Base-by-base conservation (phyloP, 1,284 basidiomycete species). In the Phellopilus nigrolimitatus region DNA sequence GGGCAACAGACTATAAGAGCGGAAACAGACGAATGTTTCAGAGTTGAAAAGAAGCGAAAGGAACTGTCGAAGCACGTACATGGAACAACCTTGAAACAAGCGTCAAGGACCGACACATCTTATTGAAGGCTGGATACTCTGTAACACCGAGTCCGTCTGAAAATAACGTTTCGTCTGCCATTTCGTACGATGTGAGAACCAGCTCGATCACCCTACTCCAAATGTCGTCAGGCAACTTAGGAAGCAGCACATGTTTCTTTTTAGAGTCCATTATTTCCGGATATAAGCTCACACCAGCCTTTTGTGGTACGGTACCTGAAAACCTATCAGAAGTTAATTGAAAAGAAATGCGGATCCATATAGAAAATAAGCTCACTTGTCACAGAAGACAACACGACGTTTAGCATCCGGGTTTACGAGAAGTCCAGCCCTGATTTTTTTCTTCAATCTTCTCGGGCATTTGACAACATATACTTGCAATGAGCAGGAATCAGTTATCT, bases 21-120 rank as follows among this genome's bases (percentile, higher is more conserved):
- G 13, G 15, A n/a, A n/a, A 13, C 10, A 28, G 27, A 27, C 15
- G 2, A 44, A 17, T 22, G 39, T 41, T 13, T 8, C 13, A 37
- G 9, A 17, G 19, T 41, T 44, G 5, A 21, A n/a, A 31, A 44
- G 12, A 27, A 30, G 28, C 6, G 12, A 30, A 30, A 12, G 28
- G 28, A 6, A 6, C 5, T 13, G 22, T 10, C 13, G n/a, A 44
- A 13, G 15, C 12, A 30, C 21, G n/a, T 19, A 46, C 44, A 15
- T 47, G 21, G 22, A 47, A 47, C 4, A 24, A 17, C 21, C n/a
- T 38, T 17, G 46, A 47, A 19, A 47, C 36, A 17, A 9, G 45
- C 19, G 13, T 17, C 13, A 37, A 15, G 9, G 33, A 24, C 22
- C 34, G 15, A 12, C 24, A 3, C 6, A 15, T 39, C 2, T 15